phyloP scores from a whole-genome alignment of 805 yeast genomes.

The Torulaspora quercuum region DNA sequence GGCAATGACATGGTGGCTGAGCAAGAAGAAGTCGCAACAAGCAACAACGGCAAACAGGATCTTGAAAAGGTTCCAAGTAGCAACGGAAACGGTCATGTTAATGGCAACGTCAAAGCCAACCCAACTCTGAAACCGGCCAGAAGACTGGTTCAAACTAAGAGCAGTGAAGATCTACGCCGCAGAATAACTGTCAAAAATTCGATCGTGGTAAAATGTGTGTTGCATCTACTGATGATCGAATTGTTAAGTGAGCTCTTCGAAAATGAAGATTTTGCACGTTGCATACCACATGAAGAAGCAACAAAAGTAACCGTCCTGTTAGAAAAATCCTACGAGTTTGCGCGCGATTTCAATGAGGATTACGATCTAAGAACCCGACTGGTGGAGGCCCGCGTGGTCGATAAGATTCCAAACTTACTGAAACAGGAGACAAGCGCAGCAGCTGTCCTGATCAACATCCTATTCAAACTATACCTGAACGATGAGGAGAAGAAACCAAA shows the following conservation, averaged over 20 bases:
- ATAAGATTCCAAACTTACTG: slow-evolving; percentile 83
- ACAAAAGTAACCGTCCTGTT: slow-evolving; percentile 57
- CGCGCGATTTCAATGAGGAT: slow-evolving; percentile 83
- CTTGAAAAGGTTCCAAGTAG: background rate
- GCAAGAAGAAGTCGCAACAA: slow-evolving; percentile 8
- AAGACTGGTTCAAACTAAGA: slow-evolving; percentile 22
- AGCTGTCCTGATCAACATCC: slow-evolving; percentile 76
- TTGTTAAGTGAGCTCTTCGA: slow-evolving; percentile 77
- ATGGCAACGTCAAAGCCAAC: slow-evolving; percentile 2
- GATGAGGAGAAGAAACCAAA: slow-evolving; percentile 48
- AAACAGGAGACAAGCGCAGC: slow-evolving; percentile 91
- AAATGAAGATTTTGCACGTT: slow-evolving; percentile 59
- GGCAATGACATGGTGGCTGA: slow-evolving; percentile 35
- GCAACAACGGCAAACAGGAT: slow-evolving; percentile 7
- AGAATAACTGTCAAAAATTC: slow-evolving; percentile 59
- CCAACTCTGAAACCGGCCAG: slow-evolving; percentile 14
- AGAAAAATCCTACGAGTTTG: slow-evolving; percentile 71
- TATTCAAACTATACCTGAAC: slow-evolving; percentile 66
- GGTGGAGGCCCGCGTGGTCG: slow-evolving; percentile 90
- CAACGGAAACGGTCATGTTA: background rate
- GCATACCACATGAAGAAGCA: slow-evolving; percentile 65
- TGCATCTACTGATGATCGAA: slow-evolving; percentile 86
- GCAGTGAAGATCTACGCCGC: slow-evolving; percentile 41
- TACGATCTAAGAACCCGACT: slow-evolving; percentile 81
- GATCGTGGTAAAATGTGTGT: slow-evolving; percentile 87